A percentile compares a stretch with the other conserved stretches of the same genome.
Conservation (phyloP, 108 stramenopile genomes). For the Cyclotella kingstonii region DNA sequence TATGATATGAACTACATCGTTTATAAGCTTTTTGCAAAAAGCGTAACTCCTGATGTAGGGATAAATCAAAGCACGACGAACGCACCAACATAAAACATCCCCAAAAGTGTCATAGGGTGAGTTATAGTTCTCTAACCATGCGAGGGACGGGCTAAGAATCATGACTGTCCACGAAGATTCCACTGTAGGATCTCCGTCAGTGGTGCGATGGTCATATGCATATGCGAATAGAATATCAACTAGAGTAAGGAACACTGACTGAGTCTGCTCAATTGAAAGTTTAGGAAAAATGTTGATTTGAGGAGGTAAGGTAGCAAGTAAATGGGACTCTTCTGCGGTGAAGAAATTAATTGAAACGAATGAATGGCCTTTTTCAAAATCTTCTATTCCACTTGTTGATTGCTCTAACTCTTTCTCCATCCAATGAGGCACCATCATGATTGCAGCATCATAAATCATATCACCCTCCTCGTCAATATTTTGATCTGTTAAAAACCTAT, state of each 20-base stretch:
- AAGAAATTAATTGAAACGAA: conserved; percentile 29
- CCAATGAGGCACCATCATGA: conserved; percentile 76
- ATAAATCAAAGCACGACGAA: conserved; percentile 80
- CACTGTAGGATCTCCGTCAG: conserved; percentile 86
- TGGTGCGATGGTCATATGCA: conserved; percentile 89
- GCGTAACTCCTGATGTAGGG: conserved; percentile 85
- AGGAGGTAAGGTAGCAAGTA: conserved; percentile 63
- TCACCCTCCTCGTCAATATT: conserved; percentile 45
- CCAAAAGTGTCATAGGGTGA: conserved; percentile 34
- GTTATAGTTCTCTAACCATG: conserved; percentile 76
- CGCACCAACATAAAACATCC: conserved; percentile 44
- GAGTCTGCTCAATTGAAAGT: conserved; percentile 22
- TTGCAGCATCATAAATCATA: conserved; percentile 59
- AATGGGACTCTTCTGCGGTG: conserved; percentile 59
- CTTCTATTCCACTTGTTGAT: neutral
- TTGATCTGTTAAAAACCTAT: conserved; percentile 76
- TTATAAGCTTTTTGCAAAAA: conserved; percentile 36
- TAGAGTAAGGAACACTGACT: conserved; percentile 48
- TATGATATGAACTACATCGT: conserved; percentile 62
- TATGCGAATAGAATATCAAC: conserved; percentile 86
- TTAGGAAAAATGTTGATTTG: conserved; percentile 4
- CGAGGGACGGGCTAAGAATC: conserved; percentile 72
- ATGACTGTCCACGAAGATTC: conserved; percentile 93
- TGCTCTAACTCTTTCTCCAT: neutral
- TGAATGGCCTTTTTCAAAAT: neutral